A percentile compares a stretch with the other conserved stretches of the same genome.
Evolutionary conservation across 2,329 filamentous ascomycete genomes (phyloP).

Genomic region (Scorias spongiosa): DNA sequence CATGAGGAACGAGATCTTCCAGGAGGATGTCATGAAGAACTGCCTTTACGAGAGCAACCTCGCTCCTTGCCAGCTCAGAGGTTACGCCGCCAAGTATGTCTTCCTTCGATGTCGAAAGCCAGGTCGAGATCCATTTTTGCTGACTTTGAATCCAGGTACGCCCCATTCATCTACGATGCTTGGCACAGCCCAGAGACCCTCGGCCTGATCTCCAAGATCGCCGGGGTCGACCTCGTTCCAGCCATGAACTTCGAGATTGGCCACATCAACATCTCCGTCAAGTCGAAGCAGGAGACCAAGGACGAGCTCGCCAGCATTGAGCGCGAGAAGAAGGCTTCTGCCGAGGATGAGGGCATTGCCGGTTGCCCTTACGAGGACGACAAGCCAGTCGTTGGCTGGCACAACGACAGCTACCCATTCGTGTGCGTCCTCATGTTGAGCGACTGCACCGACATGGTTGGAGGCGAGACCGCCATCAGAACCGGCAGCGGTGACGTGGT

Average conservation of each 20-base stretch:
- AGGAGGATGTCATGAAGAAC: constrained; percentile 39
- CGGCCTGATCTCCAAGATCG: constrained; percentile 38
- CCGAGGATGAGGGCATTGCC: background rate
- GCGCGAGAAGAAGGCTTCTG: background rate
- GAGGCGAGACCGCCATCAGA: constrained; percentile 47
- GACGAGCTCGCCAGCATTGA: background rate
- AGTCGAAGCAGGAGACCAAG: constrained; percentile 10
- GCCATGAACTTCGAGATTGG: constrained; percentile 43
- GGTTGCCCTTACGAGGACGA: background rate
- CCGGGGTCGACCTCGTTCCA: constrained; percentile 44
- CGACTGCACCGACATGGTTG: constrained; percentile 47
- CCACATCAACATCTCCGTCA: constrained; percentile 41
- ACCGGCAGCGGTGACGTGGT: constrained; percentile 38
- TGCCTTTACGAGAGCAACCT: constrained; percentile 46
- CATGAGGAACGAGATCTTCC: constrained; percentile 47
- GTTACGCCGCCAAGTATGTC: constrained; percentile 42
- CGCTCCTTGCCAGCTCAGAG: constrained; percentile 39
- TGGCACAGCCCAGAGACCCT: constrained; percentile 44
- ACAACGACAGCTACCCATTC: constrained; percentile 50
- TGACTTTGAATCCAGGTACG: constrained; percentile 29
- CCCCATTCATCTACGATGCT: constrained; percentile 48
- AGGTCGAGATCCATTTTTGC: background rate
- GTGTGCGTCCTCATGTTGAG: constrained; percentile 55
- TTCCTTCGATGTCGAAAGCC: background rate
- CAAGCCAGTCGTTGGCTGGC: constrained; percentile 37